Evolutionary conservation across 345 rosid species (phyloP), one percentile per base, ranked within the genome.

Genomic region (Barbarea vulgaris): DNA sequence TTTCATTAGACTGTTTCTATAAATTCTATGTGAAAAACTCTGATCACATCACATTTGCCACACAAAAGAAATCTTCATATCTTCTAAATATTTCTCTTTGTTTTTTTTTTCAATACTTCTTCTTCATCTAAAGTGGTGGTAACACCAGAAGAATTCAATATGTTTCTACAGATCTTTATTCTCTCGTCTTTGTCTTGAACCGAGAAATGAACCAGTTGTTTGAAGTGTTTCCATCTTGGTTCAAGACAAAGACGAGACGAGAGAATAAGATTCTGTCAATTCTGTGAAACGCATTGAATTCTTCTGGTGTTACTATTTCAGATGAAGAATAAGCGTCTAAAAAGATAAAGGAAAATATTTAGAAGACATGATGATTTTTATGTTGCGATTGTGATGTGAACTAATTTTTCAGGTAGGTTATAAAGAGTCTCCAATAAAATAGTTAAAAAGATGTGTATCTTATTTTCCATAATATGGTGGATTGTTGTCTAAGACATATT

Each of bases 151-250:
- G 83, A 87, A 54, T 75, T 87, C 72, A 47, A 65, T n/a, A 4
- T 67, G 1, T 92, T 90, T 55, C 87, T 94, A 90, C 28, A 79
- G 96, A 36, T 2, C 0, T 5, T 70, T 88, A 1, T 92, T 79
- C 81, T n/a, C 44, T 4, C 74, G 88, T 44, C 86, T 25, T 75
- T 50, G n/a, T 1, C n/a, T 87, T 92, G 11, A 51, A 67, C 52
- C 85, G 87, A 21, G 86, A 87, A 69, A 78, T 73, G 1, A 28
- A 24, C 10, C 77, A 84, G n/a, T 79, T 96, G 8, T 25, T 76
- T 70, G 83, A 81, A 6, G 84, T 85, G 52, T 42, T 87, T 1
- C 76, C 77, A 69, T 86, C 86, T 18, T 85, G 85, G 48, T 67
- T 51, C 11, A 92, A 87, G 14, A 1, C 14, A 50, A 75, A 30